Evolutionary conservation across 78 protist species (phyloP), one percentile per base, ranked within the genome.

Genomic region (Dictyostelium citrinum): DNA sequence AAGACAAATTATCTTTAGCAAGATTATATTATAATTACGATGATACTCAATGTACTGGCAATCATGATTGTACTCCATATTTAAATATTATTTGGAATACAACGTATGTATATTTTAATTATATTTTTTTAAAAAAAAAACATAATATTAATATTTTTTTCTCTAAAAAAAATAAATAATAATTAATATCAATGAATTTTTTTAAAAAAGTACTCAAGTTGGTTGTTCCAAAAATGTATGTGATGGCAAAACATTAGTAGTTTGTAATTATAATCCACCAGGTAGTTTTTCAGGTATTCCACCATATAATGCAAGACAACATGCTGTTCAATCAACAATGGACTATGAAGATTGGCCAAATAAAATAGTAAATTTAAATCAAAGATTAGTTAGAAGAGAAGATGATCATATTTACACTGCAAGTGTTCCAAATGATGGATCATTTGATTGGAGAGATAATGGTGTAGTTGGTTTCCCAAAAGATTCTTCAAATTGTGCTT

Each of bases 401-500:
- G 58, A 72, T 11, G 64, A 43, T 24, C n/a, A 5, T 5, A 35
- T 77, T 72, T 22, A 61, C 8, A 45, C 79, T 17, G 85, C 45
- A 49, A 16, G 35, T 37, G 93, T 88, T 2, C 37, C 58, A 60
- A 41, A 14, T 29, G 8, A 35, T 10, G 91, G 91, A 9, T 35
- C 27, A 22, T 88, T 67, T 35, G 93, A 88, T 78, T 88, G 85
- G 86, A 76, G 93, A 78, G 64, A 68, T 45, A 2, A 60, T 27
- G 93, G 85, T 78, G 70, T 88, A 33, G 85, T 88, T 58, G 81
- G 77, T 27, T 31, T 61, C 33, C 93, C 93, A 78, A 78, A 78
- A n/a, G 93, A 88, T 43, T 68, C 85, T 9, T 8, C 35, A 8
- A 74, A 79, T 72, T 88, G 93, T 46, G 60, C 82, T 2, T 67